Conservation (phyloP, 177 flowering plant species). For the Telopea speciosissima region DNA sequence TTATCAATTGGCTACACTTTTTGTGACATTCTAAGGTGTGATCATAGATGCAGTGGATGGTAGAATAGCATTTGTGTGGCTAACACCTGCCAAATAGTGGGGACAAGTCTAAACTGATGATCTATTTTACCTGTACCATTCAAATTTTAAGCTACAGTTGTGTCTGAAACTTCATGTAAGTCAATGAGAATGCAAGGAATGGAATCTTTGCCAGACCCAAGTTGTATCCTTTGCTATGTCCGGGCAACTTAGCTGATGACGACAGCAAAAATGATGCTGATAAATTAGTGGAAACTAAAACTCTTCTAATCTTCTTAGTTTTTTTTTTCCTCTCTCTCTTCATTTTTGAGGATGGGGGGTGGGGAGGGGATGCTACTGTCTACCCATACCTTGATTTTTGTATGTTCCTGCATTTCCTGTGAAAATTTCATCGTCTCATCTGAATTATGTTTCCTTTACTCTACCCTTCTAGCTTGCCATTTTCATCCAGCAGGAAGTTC, state of each 20-base stretch:
- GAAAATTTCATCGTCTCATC: neutral
- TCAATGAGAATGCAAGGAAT: too few species aligned
- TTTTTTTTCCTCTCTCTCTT: too few species aligned
- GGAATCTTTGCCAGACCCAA: too few species aligned
- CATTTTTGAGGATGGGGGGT: neutral
- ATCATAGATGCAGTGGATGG: neutral
- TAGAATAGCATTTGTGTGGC: neutral
- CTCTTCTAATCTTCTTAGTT: neutral
- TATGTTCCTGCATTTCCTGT: too few species aligned
- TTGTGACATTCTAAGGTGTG: too few species aligned
- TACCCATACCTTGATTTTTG: neutral
- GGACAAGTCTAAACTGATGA: neutral
- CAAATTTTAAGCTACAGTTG: too few species aligned
- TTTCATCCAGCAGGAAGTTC: slow-evolving; percentile 13
- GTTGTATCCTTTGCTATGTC: too few species aligned
- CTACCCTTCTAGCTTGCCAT: slow-evolving; percentile 1
- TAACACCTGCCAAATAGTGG: neutral
- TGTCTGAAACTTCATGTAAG: too few species aligned
- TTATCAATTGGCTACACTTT: neutral
- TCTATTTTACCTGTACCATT: too few species aligned
- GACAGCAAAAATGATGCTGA: neutral
- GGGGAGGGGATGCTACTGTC: neutral
- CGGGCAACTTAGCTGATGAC: too few species aligned
- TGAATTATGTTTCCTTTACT: neutral
- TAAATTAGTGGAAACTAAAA: neutral